A percentile compares a stretch with the other conserved stretches of the same genome.
Evolutionary conservation across 179 eudicot genomes (phyloP).

Genomic region (Beta lomatogona): DNA sequence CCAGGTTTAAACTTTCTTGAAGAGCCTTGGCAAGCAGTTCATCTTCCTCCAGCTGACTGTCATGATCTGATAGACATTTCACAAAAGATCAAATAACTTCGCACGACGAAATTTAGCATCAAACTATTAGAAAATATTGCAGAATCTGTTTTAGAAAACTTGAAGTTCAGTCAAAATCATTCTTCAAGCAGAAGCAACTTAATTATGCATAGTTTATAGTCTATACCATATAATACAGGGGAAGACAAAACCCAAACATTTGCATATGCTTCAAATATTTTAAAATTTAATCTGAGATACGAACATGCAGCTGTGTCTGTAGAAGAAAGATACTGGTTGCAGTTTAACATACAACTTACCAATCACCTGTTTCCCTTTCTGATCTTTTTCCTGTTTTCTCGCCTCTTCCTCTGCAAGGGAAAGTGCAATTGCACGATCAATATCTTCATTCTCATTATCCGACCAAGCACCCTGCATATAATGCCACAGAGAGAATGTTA

Average conservation of each 20-base stretch:
- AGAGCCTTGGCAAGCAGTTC: slow-evolving; percentile 90
- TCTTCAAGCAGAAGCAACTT: background rate
- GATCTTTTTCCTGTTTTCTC: slow-evolving; percentile 43
- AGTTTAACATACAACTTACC: slow-evolving; percentile 45
- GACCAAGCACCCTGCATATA: slow-evolving; percentile 64
- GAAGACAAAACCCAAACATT: background rate
- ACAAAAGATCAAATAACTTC: background rate
- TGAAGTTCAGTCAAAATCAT: background rate
- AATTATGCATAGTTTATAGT: background rate
- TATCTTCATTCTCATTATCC: slow-evolving; percentile 71
- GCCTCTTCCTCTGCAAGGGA: slow-evolving; percentile 78
- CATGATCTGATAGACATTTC: slow-evolving; percentile 44
- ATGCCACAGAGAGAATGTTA: slow-evolving; percentile 5
- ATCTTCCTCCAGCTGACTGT: slow-evolving; percentile 71
- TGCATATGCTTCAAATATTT: background rate
- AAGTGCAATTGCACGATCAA: slow-evolving; percentile 88
- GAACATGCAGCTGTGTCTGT: background rate
- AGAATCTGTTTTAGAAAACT: background rate
- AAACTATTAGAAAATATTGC: background rate
- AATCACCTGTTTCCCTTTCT: slow-evolving; percentile 78
- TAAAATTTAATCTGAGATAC: background rate
- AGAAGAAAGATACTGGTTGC: background rate
- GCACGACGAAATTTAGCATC: background rate
- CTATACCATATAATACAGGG: too few relatives aligned
- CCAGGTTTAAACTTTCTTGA: slow-evolving; percentile 81